Conservation (phyloP, 2,329 filamentous ascomycete species). For the Exophiala lecanii-corni region DNA sequence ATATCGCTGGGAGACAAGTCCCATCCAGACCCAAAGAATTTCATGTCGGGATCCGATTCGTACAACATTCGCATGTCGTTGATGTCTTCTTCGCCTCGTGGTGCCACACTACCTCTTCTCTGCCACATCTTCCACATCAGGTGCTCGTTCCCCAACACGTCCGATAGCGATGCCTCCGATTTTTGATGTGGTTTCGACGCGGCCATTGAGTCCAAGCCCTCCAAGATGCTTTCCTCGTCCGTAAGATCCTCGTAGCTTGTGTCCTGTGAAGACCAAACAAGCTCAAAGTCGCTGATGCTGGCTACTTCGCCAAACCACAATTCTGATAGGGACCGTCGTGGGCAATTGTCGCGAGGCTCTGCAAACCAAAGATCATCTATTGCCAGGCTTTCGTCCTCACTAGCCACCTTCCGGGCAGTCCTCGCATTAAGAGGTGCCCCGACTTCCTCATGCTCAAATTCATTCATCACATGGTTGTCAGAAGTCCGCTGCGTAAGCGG, state of each 20-base stretch:
- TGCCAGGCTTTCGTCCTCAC: no score
- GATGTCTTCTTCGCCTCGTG: conserved; percentile 16
- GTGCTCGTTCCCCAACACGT: conserved; percentile 22
- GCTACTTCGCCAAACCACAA: no score
- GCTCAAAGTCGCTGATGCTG: not conserved
- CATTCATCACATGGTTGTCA: no score
- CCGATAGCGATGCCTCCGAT: conserved; percentile 11
- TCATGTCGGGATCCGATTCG: conserved; percentile 23
- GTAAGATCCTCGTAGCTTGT: not conserved
- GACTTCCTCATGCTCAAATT: no score
- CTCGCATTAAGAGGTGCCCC: no score
- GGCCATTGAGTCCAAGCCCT: conserved; percentile 6
- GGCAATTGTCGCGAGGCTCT: no score
- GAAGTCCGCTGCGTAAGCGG: conserved; percentile 21
- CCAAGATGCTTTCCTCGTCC: not conserved
- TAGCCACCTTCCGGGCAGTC: no score
- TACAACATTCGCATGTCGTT: conserved; percentile 22
- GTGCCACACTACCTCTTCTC: conserved; percentile 17
- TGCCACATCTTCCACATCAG: conserved; percentile 22
- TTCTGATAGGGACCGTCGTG: no score
- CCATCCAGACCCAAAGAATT: conserved; percentile 15
- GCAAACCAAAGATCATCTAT: no score
- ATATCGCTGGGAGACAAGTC: conserved; percentile 14
- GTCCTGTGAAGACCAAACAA: not conserved
- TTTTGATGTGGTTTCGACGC: conserved; percentile 2